Base-by-base conservation (phyloP, 2,329 filamentous ascomycete genomes). In the Didymella segeticola region DNA sequence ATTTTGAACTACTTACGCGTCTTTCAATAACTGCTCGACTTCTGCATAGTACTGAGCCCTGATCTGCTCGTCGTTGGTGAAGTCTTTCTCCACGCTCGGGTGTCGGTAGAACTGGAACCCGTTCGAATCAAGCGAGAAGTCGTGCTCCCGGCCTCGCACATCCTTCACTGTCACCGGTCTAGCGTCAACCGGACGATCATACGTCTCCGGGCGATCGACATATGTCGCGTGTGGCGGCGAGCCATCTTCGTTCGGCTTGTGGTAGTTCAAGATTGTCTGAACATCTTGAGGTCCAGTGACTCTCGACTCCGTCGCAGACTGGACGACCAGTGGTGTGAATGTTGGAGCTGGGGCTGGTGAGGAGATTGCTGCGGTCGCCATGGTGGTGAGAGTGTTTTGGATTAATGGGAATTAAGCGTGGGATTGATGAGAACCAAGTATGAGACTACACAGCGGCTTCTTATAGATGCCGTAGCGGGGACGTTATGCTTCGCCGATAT, bases 101-200 rank as follows among this genome's bases (percentile, higher is more conserved):
- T 72, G 62, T 12, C 63, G 59, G 55, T 71, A 61, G 29, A 75
- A 58, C 47, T 75, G 63, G 55, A 76, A 76, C 5, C 74, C 78
- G 25, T 74, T 77, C 4, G 56, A 67, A 47, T 80, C 77, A 1
- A 80, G 68, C 1, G 64, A 76, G 58, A 73, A 79, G 15, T 76
- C 64, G 5, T 72, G 62, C 60, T 81, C 78, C 5, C 75, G 69
- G 0, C 79, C 80, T 15, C 74, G 66, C 22, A 82, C 74, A 58
- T 83, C 81, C 26, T 74, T 73, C 29, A 82, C 64, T 3, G 64
- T 70, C 5, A 64, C 64, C 5, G 59, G 53, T 33, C 72, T 67
- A 4, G 57, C 39, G 37, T 70, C 66, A 19, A 61, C 47, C 1
- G 70, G 70, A 4, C 72, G 64, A 9, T 71, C 54, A 50, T 68